These are phyloP conservation scores for Wickerhamomyces sp. DNA, from an alignment of 1,139 yeast genomes.

Conservation along the genomic window DNA sequence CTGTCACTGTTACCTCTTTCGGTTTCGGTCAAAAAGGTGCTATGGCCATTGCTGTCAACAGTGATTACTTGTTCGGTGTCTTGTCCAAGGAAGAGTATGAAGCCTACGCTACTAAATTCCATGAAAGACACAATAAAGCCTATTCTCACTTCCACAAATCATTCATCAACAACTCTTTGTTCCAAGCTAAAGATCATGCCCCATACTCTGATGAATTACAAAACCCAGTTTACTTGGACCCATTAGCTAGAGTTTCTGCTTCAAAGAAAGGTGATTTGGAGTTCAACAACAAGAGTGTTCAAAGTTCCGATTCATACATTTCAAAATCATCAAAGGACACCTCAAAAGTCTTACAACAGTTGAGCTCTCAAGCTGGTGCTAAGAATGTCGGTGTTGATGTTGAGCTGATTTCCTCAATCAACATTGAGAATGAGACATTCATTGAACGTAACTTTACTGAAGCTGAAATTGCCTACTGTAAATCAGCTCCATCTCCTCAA, in stretches of 20 bases:
- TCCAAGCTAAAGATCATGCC: slow-evolving; percentile 88
- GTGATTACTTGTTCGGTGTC: slow-evolving; percentile 88
- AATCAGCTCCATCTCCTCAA: slow-evolving; percentile 65
- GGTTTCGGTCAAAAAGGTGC: slow-evolving; percentile 99
- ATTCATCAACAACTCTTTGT: slow-evolving; percentile 84
- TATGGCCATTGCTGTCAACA: slow-evolving; percentile 85
- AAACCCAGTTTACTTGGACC: slow-evolving; percentile 88
- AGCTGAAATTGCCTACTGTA: slow-evolving; percentile 75
- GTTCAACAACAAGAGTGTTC: slow-evolving; percentile 42
- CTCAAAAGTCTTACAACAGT: slow-evolving; percentile 35
- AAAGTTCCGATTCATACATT: slow-evolving; percentile 31
- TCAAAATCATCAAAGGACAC: slow-evolving; percentile 34
- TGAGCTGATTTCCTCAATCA: slow-evolving; percentile 77
- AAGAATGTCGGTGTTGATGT: slow-evolving; percentile 96
- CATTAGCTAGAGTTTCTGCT: slow-evolving; percentile 58
- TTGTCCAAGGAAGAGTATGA: slow-evolving; percentile 68
- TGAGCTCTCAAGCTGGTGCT: slow-evolving; percentile 47
- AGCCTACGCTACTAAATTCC: slow-evolving; percentile 65
- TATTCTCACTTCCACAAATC: slow-evolving; percentile 97
- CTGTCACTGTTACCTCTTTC: slow-evolving; percentile 93
- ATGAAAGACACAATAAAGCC: slow-evolving; percentile 80
- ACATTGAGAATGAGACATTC: slow-evolving; percentile 82
- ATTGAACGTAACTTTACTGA: slow-evolving; percentile 87
- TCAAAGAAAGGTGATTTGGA: slow-evolving; percentile 47
- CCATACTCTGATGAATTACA: slow-evolving; percentile 90